A percentile compares a stretch with the other conserved stretches of the same genome.
Conservation (phyloP, 2,329 filamentous ascomycete species). For the Stromatinia cepivora region DNA sequence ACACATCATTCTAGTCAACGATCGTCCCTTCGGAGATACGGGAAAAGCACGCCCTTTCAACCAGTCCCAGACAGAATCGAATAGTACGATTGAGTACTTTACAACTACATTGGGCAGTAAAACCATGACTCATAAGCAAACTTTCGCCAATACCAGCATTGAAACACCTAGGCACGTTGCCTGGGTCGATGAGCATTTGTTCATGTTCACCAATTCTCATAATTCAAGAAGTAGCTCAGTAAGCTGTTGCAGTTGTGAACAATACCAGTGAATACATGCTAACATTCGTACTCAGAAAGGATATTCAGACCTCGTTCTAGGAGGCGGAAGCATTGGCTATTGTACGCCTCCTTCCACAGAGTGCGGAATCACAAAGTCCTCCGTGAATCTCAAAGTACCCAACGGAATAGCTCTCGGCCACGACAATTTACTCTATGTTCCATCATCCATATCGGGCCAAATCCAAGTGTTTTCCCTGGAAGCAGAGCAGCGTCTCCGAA, state of each 20-base stretch:
- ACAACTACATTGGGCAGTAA: slow-evolving; percentile 34
- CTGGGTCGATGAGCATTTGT: slow-evolving; percentile 40
- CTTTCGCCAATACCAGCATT: slow-evolving; percentile 38
- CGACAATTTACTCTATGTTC: slow-evolving; percentile 43
- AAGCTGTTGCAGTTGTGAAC: slow-evolving; percentile 11
- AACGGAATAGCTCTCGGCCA: slow-evolving; percentile 41
- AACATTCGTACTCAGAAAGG: slow-evolving; percentile 33
- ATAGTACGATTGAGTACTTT: slow-evolving; percentile 43
- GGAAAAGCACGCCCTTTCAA: slow-evolving; percentile 26
- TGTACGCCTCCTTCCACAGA: slow-evolving; percentile 32
- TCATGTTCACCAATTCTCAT: slow-evolving; percentile 44
- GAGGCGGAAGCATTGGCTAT: slow-evolving; percentile 40
- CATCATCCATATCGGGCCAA: slow-evolving; percentile 32
- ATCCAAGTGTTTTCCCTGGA: slow-evolving; percentile 27
- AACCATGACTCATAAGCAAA: slow-evolving; percentile 40
- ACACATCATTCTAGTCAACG: slow-evolving; percentile 42
- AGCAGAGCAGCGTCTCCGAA: slow-evolving; percentile 24
- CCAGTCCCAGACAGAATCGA: slow-evolving; percentile 38
- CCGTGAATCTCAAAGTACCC: slow-evolving; percentile 36
- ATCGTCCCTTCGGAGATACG: slow-evolving; percentile 39
- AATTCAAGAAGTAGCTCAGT: slow-evolving; percentile 36
- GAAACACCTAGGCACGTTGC: slow-evolving; percentile 43
- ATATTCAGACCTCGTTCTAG: slow-evolving; percentile 29
- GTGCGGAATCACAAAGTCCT: slow-evolving; percentile 37
- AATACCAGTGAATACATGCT: slow-evolving; percentile 1